A percentile compares a stretch with the other conserved stretches of the same genome.
These are phyloP conservation scores for Xylariomycetidae sp. DNA, from an alignment of 2,329 filamentous ascomycete species.

Conservation along the genomic window DNA sequence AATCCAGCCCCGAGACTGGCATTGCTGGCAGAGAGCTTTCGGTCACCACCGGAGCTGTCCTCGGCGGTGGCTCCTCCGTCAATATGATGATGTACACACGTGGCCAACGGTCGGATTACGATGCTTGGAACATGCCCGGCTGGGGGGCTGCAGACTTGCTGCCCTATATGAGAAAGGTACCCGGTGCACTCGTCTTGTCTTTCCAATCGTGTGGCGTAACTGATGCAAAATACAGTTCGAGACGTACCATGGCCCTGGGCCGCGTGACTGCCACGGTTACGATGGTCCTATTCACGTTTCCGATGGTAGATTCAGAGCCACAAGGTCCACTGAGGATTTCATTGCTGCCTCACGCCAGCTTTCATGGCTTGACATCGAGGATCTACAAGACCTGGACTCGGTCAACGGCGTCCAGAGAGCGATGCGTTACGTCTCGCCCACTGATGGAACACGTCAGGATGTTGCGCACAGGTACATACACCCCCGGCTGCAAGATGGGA, in stretches of 20 bases:
- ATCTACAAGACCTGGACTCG: constrained; percentile 45
- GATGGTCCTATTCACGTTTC: constrained; percentile 51
- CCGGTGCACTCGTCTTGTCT: neutral
- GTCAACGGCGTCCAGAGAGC: constrained; percentile 18
- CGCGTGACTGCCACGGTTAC: constrained; percentile 41
- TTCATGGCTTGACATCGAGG: constrained; percentile 45
- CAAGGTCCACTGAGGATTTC: constrained; percentile 39
- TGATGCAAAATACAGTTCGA: constrained; percentile 35
- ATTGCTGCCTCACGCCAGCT: constrained; percentile 39
- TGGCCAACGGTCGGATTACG: constrained; percentile 25
- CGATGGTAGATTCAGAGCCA: constrained; percentile 38
- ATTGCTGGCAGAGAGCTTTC: constrained; percentile 6
- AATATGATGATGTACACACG: constrained; percentile 38
- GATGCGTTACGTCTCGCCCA: constrained; percentile 17
- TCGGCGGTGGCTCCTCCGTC: constrained; percentile 48
- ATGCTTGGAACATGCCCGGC: constrained; percentile 20
- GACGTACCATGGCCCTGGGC: constrained; percentile 45
- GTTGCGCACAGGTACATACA: constrained; percentile 45
- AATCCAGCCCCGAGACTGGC: neutral
- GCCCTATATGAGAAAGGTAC: constrained; percentile 30
- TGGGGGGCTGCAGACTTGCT: constrained; percentile 23
- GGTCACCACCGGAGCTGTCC: constrained; percentile 28
- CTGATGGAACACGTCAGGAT: constrained; percentile 44
- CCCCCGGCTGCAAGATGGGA: constrained; percentile 36
- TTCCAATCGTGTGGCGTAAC: neutral